Percentiles rank a stretch among this genome's conserved stretches.
Evolutionary conservation across 1,284 basidiomycete species (phyloP).

Genomic region (Mycena sp.): DNA sequence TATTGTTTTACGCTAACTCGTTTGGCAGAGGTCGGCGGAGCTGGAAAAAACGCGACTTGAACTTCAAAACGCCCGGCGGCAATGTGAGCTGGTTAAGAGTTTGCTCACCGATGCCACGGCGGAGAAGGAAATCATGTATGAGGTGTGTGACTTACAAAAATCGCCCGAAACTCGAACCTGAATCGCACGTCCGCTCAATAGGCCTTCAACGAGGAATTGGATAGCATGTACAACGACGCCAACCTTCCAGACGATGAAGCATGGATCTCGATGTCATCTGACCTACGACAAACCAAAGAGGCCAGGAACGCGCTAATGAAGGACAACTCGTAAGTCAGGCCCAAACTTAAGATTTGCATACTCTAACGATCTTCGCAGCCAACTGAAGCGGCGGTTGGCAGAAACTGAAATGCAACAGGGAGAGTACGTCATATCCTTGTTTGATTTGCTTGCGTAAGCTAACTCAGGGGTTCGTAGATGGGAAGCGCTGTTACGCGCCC

Average conservation of each 20-base stretch:
- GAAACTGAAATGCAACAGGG: constrained; percentile 80
- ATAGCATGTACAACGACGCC: constrained; percentile 86
- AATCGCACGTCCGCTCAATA: constrained; percentile 42
- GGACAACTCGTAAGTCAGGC: constrained; percentile 77
- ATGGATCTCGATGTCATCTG: constrained; percentile 75
- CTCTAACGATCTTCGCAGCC: constrained; percentile 49
- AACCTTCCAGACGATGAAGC: constrained; percentile 83
- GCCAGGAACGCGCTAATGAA: constrained; percentile 74
- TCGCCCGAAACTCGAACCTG: constrained; percentile 6
- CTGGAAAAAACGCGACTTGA: constrained; percentile 71
- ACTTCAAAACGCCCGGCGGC: constrained; percentile 73
- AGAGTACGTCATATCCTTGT: constrained; percentile 65
- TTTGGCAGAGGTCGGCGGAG: constrained; percentile 60
- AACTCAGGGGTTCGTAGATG: constrained; percentile 56
- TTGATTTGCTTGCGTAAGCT: constrained; percentile 16
- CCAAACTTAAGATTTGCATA: neutral
- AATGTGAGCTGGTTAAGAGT: constrained; percentile 80
- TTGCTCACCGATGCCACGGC: constrained; percentile 79
- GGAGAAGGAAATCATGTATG: constrained; percentile 92
- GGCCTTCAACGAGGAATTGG: constrained; percentile 94
- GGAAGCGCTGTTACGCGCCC: constrained; percentile 68
- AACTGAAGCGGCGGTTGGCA: constrained; percentile 74
- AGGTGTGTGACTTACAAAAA: constrained; percentile 58
- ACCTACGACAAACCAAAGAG: constrained; percentile 79
- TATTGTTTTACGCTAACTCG: constrained; percentile 11